Conservation (phyloP, 1,284 basidiomycete species). For the Entoloma clypeatum region DNA sequence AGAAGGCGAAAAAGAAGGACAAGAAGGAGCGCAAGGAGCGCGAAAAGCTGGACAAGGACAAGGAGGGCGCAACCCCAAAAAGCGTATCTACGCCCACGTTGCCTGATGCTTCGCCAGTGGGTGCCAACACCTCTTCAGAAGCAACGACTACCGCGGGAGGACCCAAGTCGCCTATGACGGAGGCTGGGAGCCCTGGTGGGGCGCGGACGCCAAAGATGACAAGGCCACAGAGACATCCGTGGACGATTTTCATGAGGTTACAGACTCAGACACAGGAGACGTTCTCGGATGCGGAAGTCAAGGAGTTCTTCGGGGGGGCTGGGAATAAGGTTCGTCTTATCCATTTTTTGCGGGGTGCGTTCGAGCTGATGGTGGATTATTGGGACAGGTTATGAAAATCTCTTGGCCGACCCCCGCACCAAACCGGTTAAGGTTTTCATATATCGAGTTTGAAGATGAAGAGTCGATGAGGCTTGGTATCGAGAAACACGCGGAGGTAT, state of each 20-base stretch:
- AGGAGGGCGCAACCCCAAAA: conserved; percentile 23
- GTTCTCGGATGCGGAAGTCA: conserved; percentile 69
- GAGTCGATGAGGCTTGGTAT: conserved; percentile 76
- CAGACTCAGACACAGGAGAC: conserved; percentile 42
- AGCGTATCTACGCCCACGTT: conserved; percentile 17
- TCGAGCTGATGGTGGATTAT: conserved; percentile 7
- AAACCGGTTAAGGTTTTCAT: conserved; percentile 61
- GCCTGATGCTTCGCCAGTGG: conserved; percentile 17
- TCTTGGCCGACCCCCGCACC: conserved; percentile 54
- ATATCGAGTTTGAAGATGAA: conserved; percentile 85
- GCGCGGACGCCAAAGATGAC: conserved; percentile 62
- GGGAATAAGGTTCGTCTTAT: conserved; percentile 48
- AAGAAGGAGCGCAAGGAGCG: conserved; percentile 56
- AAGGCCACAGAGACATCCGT: conserved; percentile 67
- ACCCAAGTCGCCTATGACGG: conserved; percentile 49
- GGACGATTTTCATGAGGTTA: conserved; percentile 82
- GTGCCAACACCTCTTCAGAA: conserved; percentile 17
- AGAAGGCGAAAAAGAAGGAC: conserved; percentile 52
- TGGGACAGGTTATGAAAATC: conserved; percentile 63
- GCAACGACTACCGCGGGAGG: conserved; percentile 3
- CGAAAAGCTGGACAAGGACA: conserved; percentile 29
- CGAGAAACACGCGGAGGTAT: conserved; percentile 66
- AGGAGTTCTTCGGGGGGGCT: conserved; percentile 72
- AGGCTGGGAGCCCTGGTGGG: conserved; percentile 54
- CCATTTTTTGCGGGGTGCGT: conserved; percentile 2